Conservation (phyloP, 441 rosid species). For the Jatropha podagrica region DNA sequence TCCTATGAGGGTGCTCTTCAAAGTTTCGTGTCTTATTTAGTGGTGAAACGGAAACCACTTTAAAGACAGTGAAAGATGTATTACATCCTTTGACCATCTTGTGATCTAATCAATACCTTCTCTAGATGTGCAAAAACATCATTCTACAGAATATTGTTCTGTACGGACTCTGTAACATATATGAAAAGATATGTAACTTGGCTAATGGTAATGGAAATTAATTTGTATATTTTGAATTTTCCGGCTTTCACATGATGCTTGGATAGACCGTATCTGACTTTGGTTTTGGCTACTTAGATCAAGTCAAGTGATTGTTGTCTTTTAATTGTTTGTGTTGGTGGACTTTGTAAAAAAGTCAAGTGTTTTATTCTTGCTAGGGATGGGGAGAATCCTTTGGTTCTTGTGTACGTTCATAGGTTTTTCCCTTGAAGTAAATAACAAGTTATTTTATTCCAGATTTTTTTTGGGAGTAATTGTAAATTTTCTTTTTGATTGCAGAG, state of each 20-base stretch:
- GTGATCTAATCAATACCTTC: neutral
- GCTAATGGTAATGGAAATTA: neutral
- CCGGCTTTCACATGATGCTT: neutral
- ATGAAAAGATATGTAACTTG: neutral
- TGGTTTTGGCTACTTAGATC: neutral
- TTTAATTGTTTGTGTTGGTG: neutral
- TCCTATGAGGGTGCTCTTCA: neutral
- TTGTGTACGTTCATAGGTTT: neutral
- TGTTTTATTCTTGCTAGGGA: neutral
- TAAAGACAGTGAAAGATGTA: neutral
- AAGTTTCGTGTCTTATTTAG: neutral
- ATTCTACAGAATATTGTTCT: neutral
- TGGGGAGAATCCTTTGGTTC: neutral
- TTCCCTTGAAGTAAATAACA: neutral
- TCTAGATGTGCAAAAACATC: neutral
- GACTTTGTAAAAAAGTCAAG: neutral
- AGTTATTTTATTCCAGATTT: neutral
- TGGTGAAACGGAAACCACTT: neutral
- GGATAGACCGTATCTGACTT: neutral
- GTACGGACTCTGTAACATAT: neutral
- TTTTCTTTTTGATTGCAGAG: constrained; percentile 52
- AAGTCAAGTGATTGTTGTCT: neutral
- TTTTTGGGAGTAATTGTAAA: neutral
- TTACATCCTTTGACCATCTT: neutral
- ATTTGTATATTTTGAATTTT: neutral